These are phyloP conservation scores for Talaromyces piceae DNA, from an alignment of 2,329 filamentous ascomycete species.

Conservation along the genomic window DNA sequence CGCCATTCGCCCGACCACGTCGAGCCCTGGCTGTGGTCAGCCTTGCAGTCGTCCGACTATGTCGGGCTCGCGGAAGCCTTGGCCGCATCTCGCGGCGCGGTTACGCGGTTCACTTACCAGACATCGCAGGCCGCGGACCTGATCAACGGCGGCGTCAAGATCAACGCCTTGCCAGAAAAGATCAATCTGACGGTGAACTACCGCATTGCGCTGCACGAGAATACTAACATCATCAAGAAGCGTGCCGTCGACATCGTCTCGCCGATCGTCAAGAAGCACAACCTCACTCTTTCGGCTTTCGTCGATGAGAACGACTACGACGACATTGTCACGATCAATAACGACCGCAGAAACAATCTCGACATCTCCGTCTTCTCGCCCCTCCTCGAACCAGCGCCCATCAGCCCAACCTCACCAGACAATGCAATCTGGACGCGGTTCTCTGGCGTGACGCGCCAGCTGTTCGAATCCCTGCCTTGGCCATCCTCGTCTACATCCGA, in stretches of 20 bases:
- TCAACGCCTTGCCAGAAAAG: constrained; percentile 52
- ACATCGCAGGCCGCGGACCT: constrained; percentile 52
- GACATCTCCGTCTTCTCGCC: constrained; percentile 23
- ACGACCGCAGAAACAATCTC: constrained; percentile 20
- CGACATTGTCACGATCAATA: neutral
- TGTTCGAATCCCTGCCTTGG: constrained; percentile 34
- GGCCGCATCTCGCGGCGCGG: constrained; percentile 27
- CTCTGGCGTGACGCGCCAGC: constrained; percentile 32
- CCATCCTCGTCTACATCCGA: constrained; percentile 12
- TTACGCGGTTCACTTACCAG: constrained; percentile 48
- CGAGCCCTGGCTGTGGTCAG: constrained; percentile 32
- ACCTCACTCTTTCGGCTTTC: constrained; percentile 42
- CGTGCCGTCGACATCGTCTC: constrained; percentile 42
- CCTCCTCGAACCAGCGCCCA: constrained; percentile 24
- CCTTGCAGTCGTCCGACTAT: constrained; percentile 42
- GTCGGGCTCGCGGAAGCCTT: constrained; percentile 31
- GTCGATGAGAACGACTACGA: constrained; percentile 16
- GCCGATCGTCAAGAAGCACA: constrained; percentile 39
- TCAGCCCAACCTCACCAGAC: constrained; percentile 19
- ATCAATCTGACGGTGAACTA: constrained; percentile 49
- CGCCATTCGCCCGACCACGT: constrained; percentile 46
- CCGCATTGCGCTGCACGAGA: constrained; percentile 50
- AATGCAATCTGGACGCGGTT: constrained; percentile 30
- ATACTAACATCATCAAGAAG: constrained; percentile 38
- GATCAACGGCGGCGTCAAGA: constrained; percentile 49